phyloP scores from a whole-genome alignment of 345 rosid species.

The Pugionium dolabratum region DNA sequence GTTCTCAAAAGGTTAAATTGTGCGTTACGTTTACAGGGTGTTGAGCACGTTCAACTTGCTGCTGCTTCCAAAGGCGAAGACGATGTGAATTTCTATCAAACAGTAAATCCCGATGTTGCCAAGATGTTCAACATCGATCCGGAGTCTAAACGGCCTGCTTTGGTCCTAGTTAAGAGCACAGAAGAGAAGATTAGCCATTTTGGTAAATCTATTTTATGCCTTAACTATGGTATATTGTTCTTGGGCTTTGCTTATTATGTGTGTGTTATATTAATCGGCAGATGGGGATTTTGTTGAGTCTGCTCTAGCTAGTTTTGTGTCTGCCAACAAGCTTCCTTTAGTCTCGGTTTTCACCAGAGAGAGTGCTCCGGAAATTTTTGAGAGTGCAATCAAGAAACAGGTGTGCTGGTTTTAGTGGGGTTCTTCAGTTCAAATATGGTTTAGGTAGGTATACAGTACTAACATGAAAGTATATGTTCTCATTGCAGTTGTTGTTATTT shows the following conservation, averaged over 20 bases:
- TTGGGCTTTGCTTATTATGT: constrained; percentile 13
- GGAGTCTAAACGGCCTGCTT: constrained; percentile 72
- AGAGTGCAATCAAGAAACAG: constrained; percentile 91
- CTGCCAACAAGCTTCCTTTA: constrained; percentile 86
- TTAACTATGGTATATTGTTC: constrained; percentile 26
- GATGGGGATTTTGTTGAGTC: constrained; percentile 85
- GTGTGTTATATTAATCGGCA: constrained; percentile 42
- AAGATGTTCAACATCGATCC: constrained; percentile 87
- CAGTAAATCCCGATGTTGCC: constrained; percentile 83
- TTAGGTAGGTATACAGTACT: constrained; percentile 10
- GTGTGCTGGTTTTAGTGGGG: constrained; percentile 36
- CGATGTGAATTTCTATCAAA: constrained; percentile 89
- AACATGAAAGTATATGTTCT: constrained; percentile 20
- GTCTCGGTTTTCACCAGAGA: constrained; percentile 82
- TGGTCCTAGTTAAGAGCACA: constrained; percentile 80
- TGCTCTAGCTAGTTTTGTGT: constrained; percentile 63
- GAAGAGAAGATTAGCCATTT: constrained; percentile 77
- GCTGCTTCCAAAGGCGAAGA: constrained; percentile 92
- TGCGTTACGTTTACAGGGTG: constrained; percentile 49
- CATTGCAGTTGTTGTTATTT: constrained; percentile 74
- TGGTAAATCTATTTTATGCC: constrained; percentile 42
- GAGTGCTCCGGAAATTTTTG: constrained; percentile 73
- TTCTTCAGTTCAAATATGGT: constrained; percentile 16
- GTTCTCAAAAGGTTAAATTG: background rate
- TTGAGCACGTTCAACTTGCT: constrained; percentile 74